Percentiles rank a stretch among this genome's conserved stretches.
These are phyloP conservation scores for Cladorrhinum samala DNA, from an alignment of 495 filamentous ascomycete genomes.

Conservation along the genomic window DNA sequence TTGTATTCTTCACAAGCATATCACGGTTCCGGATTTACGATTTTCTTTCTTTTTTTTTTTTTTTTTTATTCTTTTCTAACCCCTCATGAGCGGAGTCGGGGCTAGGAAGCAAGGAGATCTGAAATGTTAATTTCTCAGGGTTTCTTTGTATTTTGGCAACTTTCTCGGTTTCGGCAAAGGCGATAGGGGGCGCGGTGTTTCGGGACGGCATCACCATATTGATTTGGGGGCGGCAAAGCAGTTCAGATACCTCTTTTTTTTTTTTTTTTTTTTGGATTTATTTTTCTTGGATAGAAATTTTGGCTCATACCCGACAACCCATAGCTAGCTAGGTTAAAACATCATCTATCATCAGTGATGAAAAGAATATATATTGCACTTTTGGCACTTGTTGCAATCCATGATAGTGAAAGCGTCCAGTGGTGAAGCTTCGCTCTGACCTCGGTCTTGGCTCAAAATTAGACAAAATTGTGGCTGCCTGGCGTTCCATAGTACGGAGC, in stretches of 20 bases:
- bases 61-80: not conserved
- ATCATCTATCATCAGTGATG: no score
- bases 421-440: not conserved
- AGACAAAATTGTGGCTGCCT: not conserved
- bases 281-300: not conserved
- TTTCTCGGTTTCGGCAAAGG: not conserved
- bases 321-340: not conserved
- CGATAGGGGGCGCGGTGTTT: not conserved
- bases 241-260: constrained; percentile 1
- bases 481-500: no score
- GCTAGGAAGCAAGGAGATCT: no score
- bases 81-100: not conserved
- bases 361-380: no score
- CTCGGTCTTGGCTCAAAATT: not conserved
- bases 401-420: not conserved
- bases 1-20: constrained; percentile 1
- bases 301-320: not conserved
- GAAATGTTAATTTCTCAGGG: not conserved
- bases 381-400: no score
- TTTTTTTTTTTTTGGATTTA: not conserved
- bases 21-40: not conserved
- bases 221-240: not conserved
- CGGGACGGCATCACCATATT: not conserved
- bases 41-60: no score
- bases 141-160: not conserved